Evolutionary conservation across 352 stramenopile species (phyloP), one percentile per base, ranked within the genome.

Genomic region (Lagenidium sp.): DNA sequence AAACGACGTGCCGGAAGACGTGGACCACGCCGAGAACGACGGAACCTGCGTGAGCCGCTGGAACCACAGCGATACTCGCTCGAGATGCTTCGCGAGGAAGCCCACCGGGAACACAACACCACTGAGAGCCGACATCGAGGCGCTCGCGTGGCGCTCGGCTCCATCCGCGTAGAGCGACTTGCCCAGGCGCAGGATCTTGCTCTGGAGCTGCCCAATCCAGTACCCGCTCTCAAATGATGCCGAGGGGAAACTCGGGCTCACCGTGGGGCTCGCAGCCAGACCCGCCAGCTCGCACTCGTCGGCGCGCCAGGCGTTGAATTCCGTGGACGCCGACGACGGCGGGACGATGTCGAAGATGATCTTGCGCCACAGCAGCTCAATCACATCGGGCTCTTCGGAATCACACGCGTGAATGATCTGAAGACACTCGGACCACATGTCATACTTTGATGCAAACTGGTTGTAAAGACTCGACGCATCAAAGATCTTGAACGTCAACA

Each of bases 391-490:
- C 44, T 91, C 81, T 44, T 94, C 78, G 2, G 81, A 91, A 45
- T 90, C 78, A 55, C 81, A 94, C 28, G 71, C 58, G 41, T 88
- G 74, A 38, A 94, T 90, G 41, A 94, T 91, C 39, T 87, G 70
- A 21, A 94, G 57, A 41, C 81, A 94, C 49, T 90, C 81, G 1
- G 74, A 71, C 81, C 81, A 94, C 69, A 94, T 82, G 37, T 86
- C 62, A 53, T 90, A 87, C 63, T 91, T 91, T 18, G 68, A 75
- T 0, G 81, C 78, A 43, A 87, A 94, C 32, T 78, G 69, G 44
- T 94, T 94, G 69, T 94, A 94, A 34, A 94, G 43, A 8, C 76
- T 80, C 16, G 81, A 85, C 7, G 80, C 78, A 23, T 88, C 77
- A 22, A 87, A 77, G 29, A 88, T 66, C 48, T 85, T 86, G 41